These are phyloP conservation scores for Podospora pseudoanserina DNA, from an alignment of 495 filamentous ascomycete species.

Conservation along the genomic window DNA sequence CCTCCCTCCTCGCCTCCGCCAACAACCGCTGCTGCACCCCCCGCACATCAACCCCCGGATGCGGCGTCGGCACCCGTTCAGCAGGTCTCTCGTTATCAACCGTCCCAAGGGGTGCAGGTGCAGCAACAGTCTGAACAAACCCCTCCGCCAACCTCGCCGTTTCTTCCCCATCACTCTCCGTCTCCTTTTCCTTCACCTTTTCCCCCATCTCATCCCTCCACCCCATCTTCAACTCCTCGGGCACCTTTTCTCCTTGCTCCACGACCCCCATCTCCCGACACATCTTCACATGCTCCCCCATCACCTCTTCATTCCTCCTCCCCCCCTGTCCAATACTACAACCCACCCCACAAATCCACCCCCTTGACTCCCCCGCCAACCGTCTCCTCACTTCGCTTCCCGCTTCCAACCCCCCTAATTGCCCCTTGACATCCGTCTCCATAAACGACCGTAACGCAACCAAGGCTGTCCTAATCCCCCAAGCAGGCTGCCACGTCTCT, in stretches of 20 bases:
- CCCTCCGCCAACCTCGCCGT: constrained; percentile 45
- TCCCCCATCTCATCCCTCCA: constrained; percentile 49
- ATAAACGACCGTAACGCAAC: constrained; percentile 69
- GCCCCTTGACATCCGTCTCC: constrained; percentile 70
- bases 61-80: constrained; percentile 1
- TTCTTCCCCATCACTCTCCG: constrained; percentile 32
- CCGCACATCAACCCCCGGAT: too few relatives aligned
- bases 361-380: constrained; percentile 59
- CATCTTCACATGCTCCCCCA: constrained; percentile 60
- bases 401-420: constrained; percentile 85
- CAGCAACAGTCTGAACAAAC: constrained; percentile 43
- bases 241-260: constrained; percentile 49
- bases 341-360: constrained; percentile 56
- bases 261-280: constrained; percentile 57
- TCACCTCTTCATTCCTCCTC: constrained; percentile 65
- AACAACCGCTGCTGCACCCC: not conserved
- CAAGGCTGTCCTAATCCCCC: constrained; percentile 81
- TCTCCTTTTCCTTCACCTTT: constrained; percentile 14
- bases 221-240: constrained; percentile 57
- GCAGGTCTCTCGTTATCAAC: not conserved
- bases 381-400: constrained; percentile 56
- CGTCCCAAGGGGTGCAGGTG: too few relatives aligned
- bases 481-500: constrained; percentile 97
- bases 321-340: constrained; percentile 46
- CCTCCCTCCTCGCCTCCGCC: not conserved